phyloP scores from a whole-genome alignment of 805 yeast species.

The Candida wancherniae region DNA sequence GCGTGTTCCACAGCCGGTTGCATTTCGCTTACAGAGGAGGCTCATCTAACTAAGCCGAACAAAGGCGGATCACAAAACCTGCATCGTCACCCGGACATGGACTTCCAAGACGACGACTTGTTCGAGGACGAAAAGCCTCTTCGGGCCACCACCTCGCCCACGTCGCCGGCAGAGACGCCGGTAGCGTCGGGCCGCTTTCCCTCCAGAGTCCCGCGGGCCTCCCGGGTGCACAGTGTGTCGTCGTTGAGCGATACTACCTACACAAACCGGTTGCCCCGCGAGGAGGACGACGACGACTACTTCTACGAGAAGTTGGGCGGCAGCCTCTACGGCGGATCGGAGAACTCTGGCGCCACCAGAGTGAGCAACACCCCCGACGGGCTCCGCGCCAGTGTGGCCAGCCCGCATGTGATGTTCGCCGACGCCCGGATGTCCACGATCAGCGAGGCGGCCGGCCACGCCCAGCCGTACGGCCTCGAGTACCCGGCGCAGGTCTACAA shows the following conservation, averaged over 20 bases:
- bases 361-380: conserved; percentile 1
- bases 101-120: conserved; percentile 15
- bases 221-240: conserved; percentile 8
- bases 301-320: conserved; percentile 18
- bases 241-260: conserved; percentile 8
- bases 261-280: conserved; percentile 8
- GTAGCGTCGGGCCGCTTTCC: neutral
- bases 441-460: conserved; percentile 4
- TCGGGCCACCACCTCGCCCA: conserved; percentile 1
- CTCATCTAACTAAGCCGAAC: too few species aligned
- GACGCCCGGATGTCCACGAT: conserved; percentile 8
- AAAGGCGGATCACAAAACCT: too few species aligned
- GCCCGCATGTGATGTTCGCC: conserved; percentile 8
- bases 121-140: conserved; percentile 14
- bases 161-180: conserved; percentile 1
- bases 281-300: conserved; percentile 13
- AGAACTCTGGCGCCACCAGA: conserved; percentile 3
- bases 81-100: too few species aligned
- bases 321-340: conserved; percentile 12
- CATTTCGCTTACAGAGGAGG: too few species aligned
- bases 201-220: conserved; percentile 2
- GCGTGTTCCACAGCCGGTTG: too few species aligned
- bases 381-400: conserved; percentile 1
- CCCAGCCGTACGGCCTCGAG: conserved; percentile 8
- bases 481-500: conserved; percentile 15